A percentile compares a stretch with the other conserved stretches of the same genome.
phyloP scores from a whole-genome alignment of 2,329 filamentous ascomycete genomes.

The Neurospora sp. region DNA sequence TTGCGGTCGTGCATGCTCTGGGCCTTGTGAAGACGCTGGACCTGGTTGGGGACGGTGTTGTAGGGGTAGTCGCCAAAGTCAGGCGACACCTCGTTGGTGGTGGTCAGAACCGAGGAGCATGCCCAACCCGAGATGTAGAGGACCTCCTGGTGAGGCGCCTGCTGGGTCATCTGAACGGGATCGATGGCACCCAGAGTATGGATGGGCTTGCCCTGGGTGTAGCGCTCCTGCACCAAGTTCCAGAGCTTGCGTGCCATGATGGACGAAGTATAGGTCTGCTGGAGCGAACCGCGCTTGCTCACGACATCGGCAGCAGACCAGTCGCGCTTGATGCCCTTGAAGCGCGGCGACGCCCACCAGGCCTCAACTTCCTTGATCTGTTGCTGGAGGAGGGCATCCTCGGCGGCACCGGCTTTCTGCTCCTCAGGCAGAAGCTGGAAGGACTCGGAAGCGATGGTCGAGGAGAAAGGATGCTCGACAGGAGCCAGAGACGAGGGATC shows the following conservation, averaged over 20 bases:
- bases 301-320: constrained; percentile 89
- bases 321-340: constrained; percentile 79
- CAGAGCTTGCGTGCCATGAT: constrained; percentile 94
- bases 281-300: constrained; percentile 80
- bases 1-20: constrained; percentile 96
- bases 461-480: constrained; percentile 49
- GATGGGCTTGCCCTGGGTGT: constrained; percentile 72
- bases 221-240: constrained; percentile 71
- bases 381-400: constrained; percentile 76
- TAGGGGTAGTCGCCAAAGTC: constrained; percentile 99
- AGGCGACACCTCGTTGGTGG: constrained; percentile 92
- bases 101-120: constrained; percentile 85
- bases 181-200: constrained; percentile 98
- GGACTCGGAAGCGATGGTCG: constrained; percentile 57
- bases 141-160: constrained; percentile 90
- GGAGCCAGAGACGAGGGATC: constrained; percentile 31
- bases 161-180: constrained; percentile 98
- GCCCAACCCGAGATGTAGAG: constrained; percentile 97
- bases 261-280: constrained; percentile 84
- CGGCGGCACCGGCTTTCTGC: constrained; percentile 67
- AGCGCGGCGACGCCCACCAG: constrained; percentile 86
- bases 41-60: constrained; percentile 97
- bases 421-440: constrained; percentile 77
- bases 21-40: constrained; percentile 90
- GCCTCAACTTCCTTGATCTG: constrained; percentile 77